Base-by-base conservation (phyloP, 352 stramenopile species). In the Pythium oligandrum region DNA sequence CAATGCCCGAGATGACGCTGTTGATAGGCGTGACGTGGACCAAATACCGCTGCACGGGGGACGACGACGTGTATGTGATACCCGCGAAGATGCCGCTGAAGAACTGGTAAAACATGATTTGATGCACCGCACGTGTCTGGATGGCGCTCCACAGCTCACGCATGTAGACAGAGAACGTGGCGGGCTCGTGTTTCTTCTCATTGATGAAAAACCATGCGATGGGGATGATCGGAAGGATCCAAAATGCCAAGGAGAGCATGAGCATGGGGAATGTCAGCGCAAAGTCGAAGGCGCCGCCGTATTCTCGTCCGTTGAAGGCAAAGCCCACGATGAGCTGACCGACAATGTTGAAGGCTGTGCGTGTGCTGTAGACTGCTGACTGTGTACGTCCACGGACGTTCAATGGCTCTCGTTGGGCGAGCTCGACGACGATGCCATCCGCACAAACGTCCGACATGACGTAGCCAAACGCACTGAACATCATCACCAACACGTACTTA, bases 401-500 rank as follows among this genome's bases (percentile, higher is more conserved):
- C 2, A 71, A 12, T 0, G 71, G 73, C 46, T 88, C 72, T 45
- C 69, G 70, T 53, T 82, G 61, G 17, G 70, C 64, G 12, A 73
- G 43, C 17, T 83, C 70, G 4, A 71, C 61, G 3, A 74, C 55
- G 4, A 68, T 55, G 4, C 68, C 80, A 66, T 95, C 84, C 34
- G 77, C 72, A 11, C 71, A 76, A 2, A 93, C 79, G 57, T 93
- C 83, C 3, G 84, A 71, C 45, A 90, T 73, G 10, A 93, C 63
- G 57, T 93, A 94, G 35, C 82, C 83, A 40, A 85, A 51, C 2
- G 82, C 78, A 0, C 82, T 73, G 31, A 91, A 51, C 51, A 90
- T 78, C 70, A 96, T 87, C 33, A 84, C 54, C n/a, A 87, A 61
- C 11, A 83, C 61, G 58, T 85, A 90, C 61, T 79, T 81, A 55